Base-by-base conservation (phyloP, 805 yeast species). In the Maudiozyma barnettii region DNA sequence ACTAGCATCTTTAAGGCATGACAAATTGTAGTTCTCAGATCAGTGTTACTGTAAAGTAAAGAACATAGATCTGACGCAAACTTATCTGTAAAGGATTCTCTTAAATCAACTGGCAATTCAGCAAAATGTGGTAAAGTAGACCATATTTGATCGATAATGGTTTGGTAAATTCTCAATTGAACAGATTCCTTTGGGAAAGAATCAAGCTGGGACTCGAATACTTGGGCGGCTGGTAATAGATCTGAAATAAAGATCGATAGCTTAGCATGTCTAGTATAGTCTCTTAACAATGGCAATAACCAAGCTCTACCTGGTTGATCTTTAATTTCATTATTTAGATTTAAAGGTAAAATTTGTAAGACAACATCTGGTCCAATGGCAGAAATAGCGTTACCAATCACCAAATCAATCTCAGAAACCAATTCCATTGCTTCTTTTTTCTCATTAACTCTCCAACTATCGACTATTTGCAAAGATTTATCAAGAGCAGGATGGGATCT, bases 121-220 rank as follows among this genome's bases (percentile, higher is more conserved):
- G 93, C 83, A 65, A 89, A 93, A 55, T 81, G 84, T 16, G 98
- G 96, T 51, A 93, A 71, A 52, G 90, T 71, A 1, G 95, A 81
- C 97, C 97, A 89, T 31, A 90, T 74, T 72, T 93, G 99, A 61
- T 86, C 95, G 39, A 86, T 72, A 41, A 93, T 78, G 2, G 99
- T 91, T 56, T 80, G 76, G 61, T 86, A 84, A 45, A 93, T 79
- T 67, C 88, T 93, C 49, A 70, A 65, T 61, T 87, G 84, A 50
- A 85, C 73, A 1, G 90, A 78, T 45, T 79, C 76, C 44, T 76
- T 73, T 38, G 74, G 70, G 31, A 74, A 55, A 1, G 66, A 55
- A 13, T 60, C 63, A 43, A 78, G 68, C 50, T 75, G 79, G 9
- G 67, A 61, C 43, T 74, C 74, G 56, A 83, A 84, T 48, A 73